These are phyloP conservation scores for Podospora australis DNA, from an alignment of 495 filamentous ascomycete genomes.

Conservation along the genomic window DNA sequence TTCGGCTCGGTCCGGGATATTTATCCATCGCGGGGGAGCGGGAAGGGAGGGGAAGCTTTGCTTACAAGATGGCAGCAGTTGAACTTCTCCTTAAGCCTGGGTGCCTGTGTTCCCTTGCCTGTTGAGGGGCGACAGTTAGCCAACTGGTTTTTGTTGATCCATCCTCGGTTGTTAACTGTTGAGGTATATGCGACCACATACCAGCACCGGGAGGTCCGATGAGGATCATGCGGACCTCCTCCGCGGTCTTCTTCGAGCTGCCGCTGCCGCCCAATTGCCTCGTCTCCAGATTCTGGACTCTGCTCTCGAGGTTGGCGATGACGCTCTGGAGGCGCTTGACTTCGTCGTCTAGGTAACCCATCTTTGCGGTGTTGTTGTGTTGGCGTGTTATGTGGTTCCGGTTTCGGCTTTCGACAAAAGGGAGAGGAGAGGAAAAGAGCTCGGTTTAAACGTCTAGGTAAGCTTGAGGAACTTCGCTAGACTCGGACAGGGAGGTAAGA, in stretches of 20 bases:
- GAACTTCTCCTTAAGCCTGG: conserved; percentile 95
- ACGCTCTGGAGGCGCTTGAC: conserved; percentile 68
- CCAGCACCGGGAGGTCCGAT: conserved; percentile 97
- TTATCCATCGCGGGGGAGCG: too few relatives aligned
- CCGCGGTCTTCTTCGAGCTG: conserved; percentile 39
- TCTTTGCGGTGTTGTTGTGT: conserved; percentile 44
- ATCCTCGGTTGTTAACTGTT: neutral
- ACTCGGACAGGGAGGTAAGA: conserved; percentile 4
- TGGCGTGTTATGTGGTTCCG: conserved; percentile 17
- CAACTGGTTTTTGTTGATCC: neutral
- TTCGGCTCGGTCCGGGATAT: neutral
- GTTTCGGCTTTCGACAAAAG: conserved; percentile 16
- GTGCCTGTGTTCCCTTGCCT: conserved; percentile 99
- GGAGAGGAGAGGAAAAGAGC: conserved; percentile 14
- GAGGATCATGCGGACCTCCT: conserved; percentile 85
- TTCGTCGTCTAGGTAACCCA: conserved; percentile 82
- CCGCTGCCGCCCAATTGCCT: conserved; percentile 44
- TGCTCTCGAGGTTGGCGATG: conserved; percentile 75
- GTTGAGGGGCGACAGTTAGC: conserved; percentile 16
- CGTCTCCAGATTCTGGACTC: conserved; percentile 71
- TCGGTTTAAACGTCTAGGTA: conserved; percentile 12
- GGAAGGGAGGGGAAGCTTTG: conserved; percentile 20
- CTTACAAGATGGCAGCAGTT: conserved; percentile 92
- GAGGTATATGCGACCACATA: conserved; percentile 40
- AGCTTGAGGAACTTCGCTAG: conserved; percentile 7